Evolutionary conservation across 2,329 filamentous ascomycete genomes (phyloP).

Genomic region (Ceratocystis eucalypticola): DNA sequence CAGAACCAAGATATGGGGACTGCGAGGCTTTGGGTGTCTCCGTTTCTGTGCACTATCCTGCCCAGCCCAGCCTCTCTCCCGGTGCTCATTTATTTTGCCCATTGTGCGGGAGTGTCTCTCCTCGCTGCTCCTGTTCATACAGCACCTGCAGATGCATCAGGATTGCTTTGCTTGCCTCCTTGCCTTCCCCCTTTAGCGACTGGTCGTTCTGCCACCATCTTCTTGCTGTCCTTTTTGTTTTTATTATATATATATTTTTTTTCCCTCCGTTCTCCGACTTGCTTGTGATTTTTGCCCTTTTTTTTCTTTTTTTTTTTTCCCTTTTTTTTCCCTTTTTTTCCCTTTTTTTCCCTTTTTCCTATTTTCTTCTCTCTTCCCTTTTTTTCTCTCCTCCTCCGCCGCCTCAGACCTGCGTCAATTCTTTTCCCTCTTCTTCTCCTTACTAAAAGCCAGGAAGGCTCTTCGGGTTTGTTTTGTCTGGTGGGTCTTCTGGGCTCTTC

Average conservation of each 20-base stretch:
- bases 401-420: neutral
- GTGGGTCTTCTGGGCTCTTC: constrained; percentile 8
- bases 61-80: too few species aligned
- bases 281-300: neutral
- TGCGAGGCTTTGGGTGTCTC: too few species aligned
- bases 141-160: neutral
- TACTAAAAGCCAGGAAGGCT: constrained; percentile 2
- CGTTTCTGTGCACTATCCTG: too few species aligned
- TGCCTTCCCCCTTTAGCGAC: neutral
- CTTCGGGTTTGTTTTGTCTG: neutral
- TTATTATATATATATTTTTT: neutral
- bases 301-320: neutral
- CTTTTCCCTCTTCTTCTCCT: neutral
- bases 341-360: neutral
- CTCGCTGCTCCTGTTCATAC: neutral
- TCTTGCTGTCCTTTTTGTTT: neutral
- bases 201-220: neutral
- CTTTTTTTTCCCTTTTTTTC: too few species aligned
- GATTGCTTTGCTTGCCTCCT: neutral
- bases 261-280: neutral
- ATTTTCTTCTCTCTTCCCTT: neutral
- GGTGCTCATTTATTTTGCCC: too few species aligned
- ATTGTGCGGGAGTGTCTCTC: neutral
- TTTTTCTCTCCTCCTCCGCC: neutral
- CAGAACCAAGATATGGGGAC: too few species aligned